These are phyloP conservation scores for Candida coquimbonensis DNA, from an alignment of 805 yeast genomes.

Conservation along the genomic window DNA sequence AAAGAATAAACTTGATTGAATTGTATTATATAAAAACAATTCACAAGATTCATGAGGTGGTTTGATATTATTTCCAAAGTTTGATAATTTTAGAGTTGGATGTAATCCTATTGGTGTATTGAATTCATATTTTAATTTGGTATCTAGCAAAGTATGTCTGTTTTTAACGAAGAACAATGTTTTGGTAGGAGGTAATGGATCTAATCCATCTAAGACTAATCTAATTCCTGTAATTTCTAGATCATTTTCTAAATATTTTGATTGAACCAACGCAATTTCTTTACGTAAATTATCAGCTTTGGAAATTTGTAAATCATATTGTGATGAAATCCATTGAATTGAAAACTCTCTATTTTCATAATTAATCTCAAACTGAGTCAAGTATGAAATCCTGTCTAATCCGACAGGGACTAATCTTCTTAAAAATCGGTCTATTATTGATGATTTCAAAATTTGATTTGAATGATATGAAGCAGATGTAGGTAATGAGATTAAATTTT, in stretches of 20 bases:
- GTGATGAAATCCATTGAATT: conserved; percentile 17
- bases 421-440: conserved; percentile 14
- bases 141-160: conserved; percentile 12
- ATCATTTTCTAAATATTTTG: conserved; percentile 11
- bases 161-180: conserved; percentile 19
- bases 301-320: conserved; percentile 12
- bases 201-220: conserved; percentile 10
- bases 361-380: conserved; percentile 16
- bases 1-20: conserved; percentile 43
- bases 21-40: conserved; percentile 34
- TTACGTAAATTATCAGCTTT: conserved; percentile 10
- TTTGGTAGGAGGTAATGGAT: conserved; percentile 17
- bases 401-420: conserved; percentile 7
- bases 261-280: conserved; percentile 20
- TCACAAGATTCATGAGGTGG: conserved; percentile 29
- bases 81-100: conserved; percentile 24
- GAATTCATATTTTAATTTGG: conserved; percentile 10
- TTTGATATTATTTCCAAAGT: conserved; percentile 6
- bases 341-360: conserved; percentile 10
- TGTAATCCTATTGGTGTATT: conserved; percentile 30
- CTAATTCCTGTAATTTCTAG: conserved; percentile 20
- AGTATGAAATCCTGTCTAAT: conserved; percentile 16
- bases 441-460: conserved; percentile 8
- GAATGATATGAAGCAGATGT: conserved; percentile 19
- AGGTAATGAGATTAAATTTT: conserved; percentile 14